Percentiles rank a stretch among this genome's conserved stretches.
phyloP scores from a whole-genome alignment of 768 basidiomycete species.

The Tylopilus felleus region DNA sequence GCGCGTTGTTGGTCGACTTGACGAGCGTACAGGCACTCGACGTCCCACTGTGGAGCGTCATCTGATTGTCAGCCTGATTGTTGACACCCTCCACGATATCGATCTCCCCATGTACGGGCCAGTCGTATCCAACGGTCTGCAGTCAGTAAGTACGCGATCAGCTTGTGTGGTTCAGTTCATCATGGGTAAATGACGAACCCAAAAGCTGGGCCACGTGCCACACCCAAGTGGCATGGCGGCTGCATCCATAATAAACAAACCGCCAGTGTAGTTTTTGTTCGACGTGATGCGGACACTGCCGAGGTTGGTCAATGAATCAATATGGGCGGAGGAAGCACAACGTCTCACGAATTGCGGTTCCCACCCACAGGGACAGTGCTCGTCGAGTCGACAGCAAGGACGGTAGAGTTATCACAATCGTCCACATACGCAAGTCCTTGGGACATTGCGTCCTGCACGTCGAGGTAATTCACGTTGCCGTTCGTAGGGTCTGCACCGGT shows the following conservation, averaged over 20 bases:
- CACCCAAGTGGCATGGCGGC: conserved; percentile 70
- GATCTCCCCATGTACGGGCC: conserved; percentile 59
- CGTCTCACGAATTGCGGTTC: conserved; percentile 50
- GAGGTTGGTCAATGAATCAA: background rate
- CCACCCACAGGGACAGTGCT: conserved; percentile 46
- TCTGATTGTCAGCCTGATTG: conserved; percentile 52
- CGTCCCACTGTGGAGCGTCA: conserved; percentile 58
- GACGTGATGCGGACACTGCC: conserved; percentile 64
- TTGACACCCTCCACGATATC: conserved; percentile 78
- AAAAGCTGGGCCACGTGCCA: conserved; percentile 59
- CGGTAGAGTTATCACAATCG: conserved; percentile 46
- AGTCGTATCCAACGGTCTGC: conserved; percentile 46
- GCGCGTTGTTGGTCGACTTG: conserved; percentile 10
- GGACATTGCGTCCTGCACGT: conserved; percentile 42
- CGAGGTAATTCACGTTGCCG: conserved; percentile 63
- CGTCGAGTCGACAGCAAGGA: conserved; percentile 62
- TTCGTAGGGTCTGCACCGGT: conserved; percentile 61
- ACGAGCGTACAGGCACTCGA: conserved; percentile 36
- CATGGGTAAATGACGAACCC: conserved; percentile 29
- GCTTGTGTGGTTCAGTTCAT: background rate
- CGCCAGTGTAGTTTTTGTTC: conserved; percentile 58
- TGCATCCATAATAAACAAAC: conserved; percentile 75
- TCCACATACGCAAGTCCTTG: conserved; percentile 63
- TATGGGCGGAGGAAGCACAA: background rate
- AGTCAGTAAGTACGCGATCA: background rate